Conservation (phyloP, 805 yeast genomes). For the Kuraishia borneana region DNA sequence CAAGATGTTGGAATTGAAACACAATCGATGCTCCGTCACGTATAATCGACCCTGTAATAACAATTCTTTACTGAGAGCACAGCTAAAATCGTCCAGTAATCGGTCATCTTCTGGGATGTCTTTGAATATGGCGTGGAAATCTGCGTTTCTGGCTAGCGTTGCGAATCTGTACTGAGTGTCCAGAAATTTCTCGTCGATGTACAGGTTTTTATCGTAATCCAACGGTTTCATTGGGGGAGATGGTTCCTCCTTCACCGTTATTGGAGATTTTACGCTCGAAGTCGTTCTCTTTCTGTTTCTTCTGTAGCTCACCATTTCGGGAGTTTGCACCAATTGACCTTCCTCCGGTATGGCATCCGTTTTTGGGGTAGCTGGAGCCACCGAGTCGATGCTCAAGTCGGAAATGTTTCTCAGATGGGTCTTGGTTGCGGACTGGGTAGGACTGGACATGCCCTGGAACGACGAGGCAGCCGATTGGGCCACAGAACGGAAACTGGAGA, state of each 20-base stretch:
- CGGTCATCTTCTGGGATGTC: constrained; percentile 59
- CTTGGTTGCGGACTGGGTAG: neutral
- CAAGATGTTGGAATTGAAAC: constrained; percentile 77
- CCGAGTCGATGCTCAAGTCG: constrained; percentile 9
- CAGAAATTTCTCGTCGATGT: constrained; percentile 45
- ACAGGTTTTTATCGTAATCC: constrained; percentile 28
- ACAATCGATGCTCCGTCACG: constrained; percentile 63
- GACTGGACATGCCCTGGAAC: neutral
- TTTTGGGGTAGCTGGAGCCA: constrained; percentile 2
- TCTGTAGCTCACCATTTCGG: constrained; percentile 19
- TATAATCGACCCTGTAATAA: constrained; percentile 81
- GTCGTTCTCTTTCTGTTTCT: constrained; percentile 11
- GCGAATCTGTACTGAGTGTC: constrained; percentile 59
- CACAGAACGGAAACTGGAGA: constrained; percentile 6
- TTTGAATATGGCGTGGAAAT: constrained; percentile 68
- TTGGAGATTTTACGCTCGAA: constrained; percentile 10
- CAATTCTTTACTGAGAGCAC: constrained; percentile 83
- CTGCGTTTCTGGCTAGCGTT: constrained; percentile 48
- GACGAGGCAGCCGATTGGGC: constrained; percentile 3
- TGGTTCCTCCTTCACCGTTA: constrained; percentile 2
- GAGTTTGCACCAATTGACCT: constrained; percentile 7
- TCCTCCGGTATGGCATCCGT: constrained; percentile 3
- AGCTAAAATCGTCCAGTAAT: constrained; percentile 76
- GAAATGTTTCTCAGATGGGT: constrained; percentile 10
- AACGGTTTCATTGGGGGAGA: constrained; percentile 6